phyloP scores from a whole-genome alignment of 1,139 yeast genomes.

The Yamadazyma friedrichii region DNA sequence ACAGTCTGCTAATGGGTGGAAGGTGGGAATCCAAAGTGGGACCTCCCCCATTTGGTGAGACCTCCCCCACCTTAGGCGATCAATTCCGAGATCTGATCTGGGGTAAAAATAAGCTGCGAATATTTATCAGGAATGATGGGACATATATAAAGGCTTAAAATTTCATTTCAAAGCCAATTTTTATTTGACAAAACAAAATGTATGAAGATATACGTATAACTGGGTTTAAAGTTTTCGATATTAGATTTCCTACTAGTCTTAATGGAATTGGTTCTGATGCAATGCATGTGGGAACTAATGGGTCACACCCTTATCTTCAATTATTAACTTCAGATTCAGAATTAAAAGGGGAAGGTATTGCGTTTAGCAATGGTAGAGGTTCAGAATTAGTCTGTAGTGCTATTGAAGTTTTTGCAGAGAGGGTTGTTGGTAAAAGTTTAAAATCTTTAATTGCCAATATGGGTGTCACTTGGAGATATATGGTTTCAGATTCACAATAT shows the following conservation, averaged over 20 bases:
- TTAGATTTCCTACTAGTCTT: constrained; percentile 31
- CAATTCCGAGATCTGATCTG: too few relatives aligned
- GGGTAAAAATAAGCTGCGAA: too few relatives aligned
- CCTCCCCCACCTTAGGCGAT: too few relatives aligned
- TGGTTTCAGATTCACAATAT: constrained; percentile 34
- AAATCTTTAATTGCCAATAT: constrained; percentile 28
- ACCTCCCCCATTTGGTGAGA: too few relatives aligned
- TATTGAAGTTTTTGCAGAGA: constrained; percentile 17
- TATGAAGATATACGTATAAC: constrained; percentile 13
- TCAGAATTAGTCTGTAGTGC: constrained; percentile 17
- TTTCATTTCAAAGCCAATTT: too few relatives aligned
- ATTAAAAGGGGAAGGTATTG: constrained; percentile 17
- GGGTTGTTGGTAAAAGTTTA: constrained; percentile 22
- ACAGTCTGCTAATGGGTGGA: too few relatives aligned
- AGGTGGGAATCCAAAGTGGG: too few relatives aligned
- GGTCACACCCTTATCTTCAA: constrained; percentile 21
- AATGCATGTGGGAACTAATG: constrained; percentile 32
- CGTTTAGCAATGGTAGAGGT: constrained; percentile 18
- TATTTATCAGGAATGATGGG: too few relatives aligned
- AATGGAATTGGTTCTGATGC: constrained; percentile 33
- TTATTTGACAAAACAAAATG: background rate
- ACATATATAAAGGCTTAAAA: too few relatives aligned
- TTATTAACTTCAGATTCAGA: constrained; percentile 10
- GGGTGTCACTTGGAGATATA: constrained; percentile 35
- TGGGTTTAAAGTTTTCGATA: constrained; percentile 23